These are phyloP conservation scores for Paramecium pentaurelia DNA, from an alignment of 73 alveolate species.

Conservation along the genomic window DNA sequence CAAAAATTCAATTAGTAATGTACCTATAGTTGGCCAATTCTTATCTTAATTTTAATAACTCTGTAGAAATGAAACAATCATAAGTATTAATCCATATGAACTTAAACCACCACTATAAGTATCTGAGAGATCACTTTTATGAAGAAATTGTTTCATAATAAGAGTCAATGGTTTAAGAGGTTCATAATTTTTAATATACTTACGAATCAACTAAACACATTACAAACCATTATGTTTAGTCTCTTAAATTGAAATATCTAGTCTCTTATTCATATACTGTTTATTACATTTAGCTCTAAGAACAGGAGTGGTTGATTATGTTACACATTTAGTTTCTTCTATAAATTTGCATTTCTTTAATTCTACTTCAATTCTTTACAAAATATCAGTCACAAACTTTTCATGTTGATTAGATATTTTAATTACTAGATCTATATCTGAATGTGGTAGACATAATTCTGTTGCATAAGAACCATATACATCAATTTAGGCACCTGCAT, in stretches of 20 bases:
- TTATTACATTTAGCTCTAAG: slow-evolving; percentile 41
- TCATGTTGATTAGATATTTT: slow-evolving; percentile 47
- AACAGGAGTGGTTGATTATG: slow-evolving; percentile 62
- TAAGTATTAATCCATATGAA: slow-evolving; percentile 64
- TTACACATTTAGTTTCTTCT: slow-evolving; percentile 29
- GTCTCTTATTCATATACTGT: background rate
- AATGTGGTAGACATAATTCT: slow-evolving; percentile 80
- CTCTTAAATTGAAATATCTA: slow-evolving; percentile 57
- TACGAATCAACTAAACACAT: slow-evolving; percentile 52
- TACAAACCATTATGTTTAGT: slow-evolving; percentile 52
- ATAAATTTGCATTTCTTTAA: slow-evolving; percentile 37
- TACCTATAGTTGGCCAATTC: slow-evolving; percentile 9
- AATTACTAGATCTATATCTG: slow-evolving; percentile 82
- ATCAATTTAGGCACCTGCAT: slow-evolving; percentile 56
- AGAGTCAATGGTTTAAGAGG: slow-evolving; percentile 58
- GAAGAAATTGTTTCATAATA: slow-evolving; percentile 60
- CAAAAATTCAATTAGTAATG: background rate
- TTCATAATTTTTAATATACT: slow-evolving; percentile 20
- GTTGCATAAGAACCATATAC: slow-evolving; percentile 85
- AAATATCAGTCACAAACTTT: slow-evolving; percentile 12
- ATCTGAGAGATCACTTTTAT: slow-evolving; percentile 48
- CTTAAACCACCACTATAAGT: slow-evolving; percentile 73
- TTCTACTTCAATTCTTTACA: background rate
- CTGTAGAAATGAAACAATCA: slow-evolving; percentile 61
- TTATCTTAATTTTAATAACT: background rate